Evolutionary conservation across 768 basidiomycete genomes (phyloP).

Genomic region (Tylopilus felleus): DNA sequence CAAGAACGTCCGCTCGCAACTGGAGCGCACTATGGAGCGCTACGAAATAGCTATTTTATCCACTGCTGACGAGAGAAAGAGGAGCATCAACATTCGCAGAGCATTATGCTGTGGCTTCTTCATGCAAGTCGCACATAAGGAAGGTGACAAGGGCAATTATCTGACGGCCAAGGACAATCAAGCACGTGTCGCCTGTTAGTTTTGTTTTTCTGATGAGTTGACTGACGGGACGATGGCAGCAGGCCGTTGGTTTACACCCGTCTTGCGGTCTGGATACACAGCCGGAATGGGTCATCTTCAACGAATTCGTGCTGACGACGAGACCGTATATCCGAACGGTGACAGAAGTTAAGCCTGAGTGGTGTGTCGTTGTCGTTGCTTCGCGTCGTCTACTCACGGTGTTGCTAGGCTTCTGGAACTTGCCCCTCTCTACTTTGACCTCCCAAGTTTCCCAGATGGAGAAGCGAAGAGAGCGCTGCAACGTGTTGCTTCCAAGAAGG

Average conservation of each 20-base stretch:
- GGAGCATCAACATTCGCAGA: conserved; percentile 72
- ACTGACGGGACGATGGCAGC: not conserved
- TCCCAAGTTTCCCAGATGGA: conserved; percentile 58
- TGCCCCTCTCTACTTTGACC: conserved; percentile 67
- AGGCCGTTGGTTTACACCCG: conserved; percentile 51
- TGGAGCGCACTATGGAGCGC: conserved; percentile 88
- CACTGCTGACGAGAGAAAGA: conserved; percentile 62
- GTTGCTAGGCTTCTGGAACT: conserved; percentile 56
- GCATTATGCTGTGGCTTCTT: conserved; percentile 92
- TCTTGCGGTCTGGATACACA: conserved; percentile 82
- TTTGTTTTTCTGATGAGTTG: not conserved
- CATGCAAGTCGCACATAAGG: conserved; percentile 96
- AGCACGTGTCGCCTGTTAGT: conserved; percentile 38
- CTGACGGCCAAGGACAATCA: conserved; percentile 94
- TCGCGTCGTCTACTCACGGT: too few relatives aligned
- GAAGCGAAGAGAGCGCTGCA: conserved; percentile 66
- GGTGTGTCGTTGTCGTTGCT: conserved; percentile 45
- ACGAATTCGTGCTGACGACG: conserved; percentile 93
- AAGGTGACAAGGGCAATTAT: conserved; percentile 85
- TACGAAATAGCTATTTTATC: conserved; percentile 77
- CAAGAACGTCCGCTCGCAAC: conserved; percentile 87
- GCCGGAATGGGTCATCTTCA: conserved; percentile 90
- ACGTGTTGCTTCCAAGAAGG: conserved; percentile 50
- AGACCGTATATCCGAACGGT: conserved; percentile 88
- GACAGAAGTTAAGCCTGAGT: conserved; percentile 83